These are phyloP conservation scores for Pseudogymnoascus sp. DNA, from an alignment of 2,329 filamentous ascomycete species.

Conservation along the genomic window DNA sequence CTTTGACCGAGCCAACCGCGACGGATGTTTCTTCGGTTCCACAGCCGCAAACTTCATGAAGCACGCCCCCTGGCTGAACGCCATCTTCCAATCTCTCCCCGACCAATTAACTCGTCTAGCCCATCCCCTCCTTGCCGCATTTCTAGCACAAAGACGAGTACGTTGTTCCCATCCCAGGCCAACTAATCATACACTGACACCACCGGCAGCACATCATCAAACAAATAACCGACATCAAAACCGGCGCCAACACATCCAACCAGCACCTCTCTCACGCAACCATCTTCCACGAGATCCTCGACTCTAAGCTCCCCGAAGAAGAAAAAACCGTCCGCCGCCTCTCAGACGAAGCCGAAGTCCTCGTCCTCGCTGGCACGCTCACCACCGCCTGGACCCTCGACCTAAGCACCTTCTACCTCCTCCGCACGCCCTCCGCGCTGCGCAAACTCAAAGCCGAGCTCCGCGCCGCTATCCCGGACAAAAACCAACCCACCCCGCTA, in stretches of 20 bases:
- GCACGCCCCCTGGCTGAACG: constrained; percentile 18
- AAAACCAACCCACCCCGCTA: constrained; percentile 10
- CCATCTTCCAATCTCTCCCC: not conserved
- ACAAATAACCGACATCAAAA: constrained; percentile 5
- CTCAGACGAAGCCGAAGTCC: constrained; percentile 14
- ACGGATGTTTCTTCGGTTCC: constrained; percentile 14
- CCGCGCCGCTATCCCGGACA: constrained; percentile 14
- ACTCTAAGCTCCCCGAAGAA: not conserved
- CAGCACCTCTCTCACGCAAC: not conserved
- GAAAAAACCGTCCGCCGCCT: not conserved
- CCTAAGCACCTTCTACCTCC: constrained; percentile 30
- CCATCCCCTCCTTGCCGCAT: not conserved
- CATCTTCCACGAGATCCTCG: constrained; percentile 2
- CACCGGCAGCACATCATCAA: not conserved
- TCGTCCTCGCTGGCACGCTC: constrained; percentile 30
- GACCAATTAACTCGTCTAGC: not conserved
- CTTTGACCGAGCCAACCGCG: constrained; percentile 18
- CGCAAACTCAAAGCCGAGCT: constrained; percentile 30
- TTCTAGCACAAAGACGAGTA: not conserved
- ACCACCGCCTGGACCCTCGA: constrained; percentile 31
- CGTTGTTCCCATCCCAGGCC: not conserved
- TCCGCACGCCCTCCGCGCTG: constrained; percentile 27
- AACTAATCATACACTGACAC: not conserved
- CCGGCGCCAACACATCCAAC: not conserved
- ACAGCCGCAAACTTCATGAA: constrained; percentile 16